Base-by-base conservation (phyloP, 192 early-diverging fungal species). In the Phlyctochytrium bullatum region DNA sequence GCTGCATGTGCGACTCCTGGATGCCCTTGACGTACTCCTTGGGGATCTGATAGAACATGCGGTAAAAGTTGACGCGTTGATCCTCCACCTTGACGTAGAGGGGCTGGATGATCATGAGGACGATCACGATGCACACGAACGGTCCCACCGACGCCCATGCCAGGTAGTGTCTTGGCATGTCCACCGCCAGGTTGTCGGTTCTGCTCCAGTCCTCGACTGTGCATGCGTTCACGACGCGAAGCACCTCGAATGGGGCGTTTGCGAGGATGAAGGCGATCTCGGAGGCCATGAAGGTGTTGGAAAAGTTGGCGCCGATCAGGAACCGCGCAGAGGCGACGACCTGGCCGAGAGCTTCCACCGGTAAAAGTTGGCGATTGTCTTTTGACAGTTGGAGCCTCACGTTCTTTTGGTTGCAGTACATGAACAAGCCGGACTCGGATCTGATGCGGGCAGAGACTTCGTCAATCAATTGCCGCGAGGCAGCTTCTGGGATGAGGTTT, bases 11-110 rank as follows among this genome's bases (percentile, higher is more conserved):
- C 0, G 71, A 40, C 16, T 72, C 61, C 47, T 79, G 68, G 31
- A 79, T 79, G 16, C 68, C 74, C 66, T 73, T 76, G 12, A 76
- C 72, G 12, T 74, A 64, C 29, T 79, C 69, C 50, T 71, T 73
- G 14, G 78, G 74, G 50, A 79, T 79, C 31, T 72, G 67, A 17
- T 66, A 54, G 47, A 79, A 76, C 2, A 75, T 65, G n/a, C 53
- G 6, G 30, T 51, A 32, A 61, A 47, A 65, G 33, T 36, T n/a
- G 1, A 2, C 31, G 2, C 24, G 36, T 14, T 6, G 2, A 6
- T 30, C 62, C n/a, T 40, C 29, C 14, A 52, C 30, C 52, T 40
- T 29, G 52, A 40, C 27, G 58, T 65, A 70, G 12, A 75, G 29
- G 2, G 73, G 73, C 73, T 67, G 68, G 17, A 66, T 65, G 6